These are phyloP conservation scores for Acanthamoeba triangularis DNA, from an alignment of 208 protist species.

Conservation along the genomic window DNA sequence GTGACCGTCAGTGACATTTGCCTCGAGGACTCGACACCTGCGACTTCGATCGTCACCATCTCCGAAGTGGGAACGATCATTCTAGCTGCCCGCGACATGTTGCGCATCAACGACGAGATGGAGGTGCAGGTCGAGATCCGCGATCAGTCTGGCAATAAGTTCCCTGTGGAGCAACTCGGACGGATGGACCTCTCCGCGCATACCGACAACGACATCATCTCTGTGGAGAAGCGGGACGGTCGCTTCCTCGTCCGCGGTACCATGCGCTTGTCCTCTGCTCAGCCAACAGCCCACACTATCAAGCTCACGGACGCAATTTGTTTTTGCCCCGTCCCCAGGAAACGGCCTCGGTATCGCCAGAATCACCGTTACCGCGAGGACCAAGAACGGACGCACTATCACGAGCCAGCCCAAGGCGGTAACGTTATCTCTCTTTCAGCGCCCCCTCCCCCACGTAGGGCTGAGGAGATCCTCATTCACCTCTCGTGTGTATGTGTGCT, in stretches of 20 bases:
- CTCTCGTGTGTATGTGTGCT: background rate
- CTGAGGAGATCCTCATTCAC: background rate
- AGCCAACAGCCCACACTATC: background rate
- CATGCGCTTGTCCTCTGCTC: background rate
- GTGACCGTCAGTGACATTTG: constrained; percentile 68
- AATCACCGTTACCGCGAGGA: constrained; percentile 51
- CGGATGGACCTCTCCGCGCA: constrained; percentile 11
- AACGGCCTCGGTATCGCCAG: constrained; percentile 51
- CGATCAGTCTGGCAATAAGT: constrained; percentile 59
- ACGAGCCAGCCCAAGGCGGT: constrained; percentile 62
- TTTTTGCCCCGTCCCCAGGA: background rate
- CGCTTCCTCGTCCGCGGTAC: constrained; percentile 31
- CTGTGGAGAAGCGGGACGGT: constrained; percentile 30
- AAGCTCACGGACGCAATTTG: background rate
- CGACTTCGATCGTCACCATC: constrained; percentile 39
- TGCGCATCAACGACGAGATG: constrained; percentile 36
- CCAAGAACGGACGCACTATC: constrained; percentile 50
- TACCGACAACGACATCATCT: constrained; percentile 60
- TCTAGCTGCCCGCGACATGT: constrained; percentile 31
- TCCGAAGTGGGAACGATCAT: constrained; percentile 61
- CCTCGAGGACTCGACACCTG: constrained; percentile 19
- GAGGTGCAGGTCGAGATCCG: constrained; percentile 65
- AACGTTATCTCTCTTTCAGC: background rate
- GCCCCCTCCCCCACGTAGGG: background rate
- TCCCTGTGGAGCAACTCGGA: background rate